Conservation (phyloP, 352 stramenopile species). For the Pelagophyceae sp. region DNA sequence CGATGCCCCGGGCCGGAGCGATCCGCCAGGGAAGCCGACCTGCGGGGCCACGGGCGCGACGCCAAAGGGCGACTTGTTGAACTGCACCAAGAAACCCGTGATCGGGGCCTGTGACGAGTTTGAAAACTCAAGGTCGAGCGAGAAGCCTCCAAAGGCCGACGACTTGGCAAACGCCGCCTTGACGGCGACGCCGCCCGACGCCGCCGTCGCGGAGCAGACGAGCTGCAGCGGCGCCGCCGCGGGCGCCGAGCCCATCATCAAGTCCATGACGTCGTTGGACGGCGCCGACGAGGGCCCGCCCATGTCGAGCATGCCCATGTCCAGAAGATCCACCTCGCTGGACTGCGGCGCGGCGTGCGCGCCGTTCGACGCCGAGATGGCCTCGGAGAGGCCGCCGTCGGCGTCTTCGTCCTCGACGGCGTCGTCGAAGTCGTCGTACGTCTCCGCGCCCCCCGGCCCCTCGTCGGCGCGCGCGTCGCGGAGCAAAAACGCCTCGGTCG, state of each 20-base stretch:
- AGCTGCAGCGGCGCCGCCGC: constrained; percentile 40
- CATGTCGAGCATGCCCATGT: constrained; percentile 59
- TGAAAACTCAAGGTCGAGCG: constrained; percentile 55
- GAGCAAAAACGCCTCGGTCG: constrained; percentile 73
- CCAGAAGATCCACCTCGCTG: constrained; percentile 44
- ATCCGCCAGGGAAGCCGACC: constrained; percentile 8
- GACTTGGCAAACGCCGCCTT: constrained; percentile 46
- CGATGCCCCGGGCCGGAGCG: constrained; percentile 19
- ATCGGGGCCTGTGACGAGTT: constrained; percentile 50
- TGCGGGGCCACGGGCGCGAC: constrained; percentile 68
- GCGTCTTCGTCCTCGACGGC: constrained; percentile 49
- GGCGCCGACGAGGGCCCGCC: constrained; percentile 9
- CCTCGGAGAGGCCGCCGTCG: constrained; percentile 30
- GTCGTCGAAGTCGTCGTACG: constrained; percentile 60
- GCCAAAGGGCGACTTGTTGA: constrained; percentile 96
- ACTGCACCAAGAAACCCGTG: constrained; percentile 77
- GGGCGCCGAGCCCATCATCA: constrained; percentile 61
- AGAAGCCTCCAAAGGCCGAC: constrained; percentile 36
- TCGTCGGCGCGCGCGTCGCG: constrained; percentile 46
- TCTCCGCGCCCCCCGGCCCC: constrained; percentile 38
- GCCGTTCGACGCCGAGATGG: constrained; percentile 23
- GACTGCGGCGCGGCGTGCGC: not conserved
- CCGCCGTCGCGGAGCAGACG: constrained; percentile 45
- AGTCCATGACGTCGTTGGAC: constrained; percentile 56
- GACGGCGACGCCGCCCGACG: constrained; percentile 71